Evolutionary conservation across 805 yeast genomes (phyloP).

Genomic region (Pichia pseudocactophila): DNA sequence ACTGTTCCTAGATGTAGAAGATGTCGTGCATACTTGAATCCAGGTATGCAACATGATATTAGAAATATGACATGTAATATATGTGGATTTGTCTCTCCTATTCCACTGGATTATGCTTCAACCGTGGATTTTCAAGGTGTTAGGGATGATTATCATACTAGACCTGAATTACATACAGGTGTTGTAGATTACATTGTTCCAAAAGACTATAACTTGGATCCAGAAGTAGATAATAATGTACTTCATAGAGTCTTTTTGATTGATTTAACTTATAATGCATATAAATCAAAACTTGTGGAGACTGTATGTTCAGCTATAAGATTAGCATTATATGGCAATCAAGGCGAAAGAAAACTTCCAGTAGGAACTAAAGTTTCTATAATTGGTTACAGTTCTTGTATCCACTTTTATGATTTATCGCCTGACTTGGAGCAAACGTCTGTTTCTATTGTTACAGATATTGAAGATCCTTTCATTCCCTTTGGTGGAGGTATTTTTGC

Average conservation of each 20-base stretch:
- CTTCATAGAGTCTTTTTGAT: constrained; percentile 41
- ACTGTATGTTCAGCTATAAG: constrained; percentile 24
- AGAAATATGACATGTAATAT: constrained; percentile 73
- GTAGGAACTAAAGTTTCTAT: constrained; percentile 53
- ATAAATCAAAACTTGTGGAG: constrained; percentile 37
- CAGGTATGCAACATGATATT: constrained; percentile 62
- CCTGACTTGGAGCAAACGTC: constrained; percentile 47
- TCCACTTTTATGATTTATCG: constrained; percentile 67
- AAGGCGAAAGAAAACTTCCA: constrained; percentile 24
- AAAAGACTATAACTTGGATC: constrained; percentile 48
- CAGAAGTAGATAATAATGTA: constrained; percentile 2
- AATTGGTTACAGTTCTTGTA: constrained; percentile 61
- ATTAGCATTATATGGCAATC: constrained; percentile 44
- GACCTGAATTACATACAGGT: constrained; percentile 76
- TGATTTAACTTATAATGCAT: constrained; percentile 67
- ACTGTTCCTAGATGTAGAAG: constrained; percentile 88
- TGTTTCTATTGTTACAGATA: constrained; percentile 55
- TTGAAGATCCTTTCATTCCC: constrained; percentile 78
- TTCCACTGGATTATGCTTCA: constrained; percentile 59
- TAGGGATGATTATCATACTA: constrained; percentile 50
- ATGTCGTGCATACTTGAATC: constrained; percentile 86
- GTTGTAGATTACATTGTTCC: constrained; percentile 84
- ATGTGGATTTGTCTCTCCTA: constrained; percentile 66
- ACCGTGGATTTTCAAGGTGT: constrained; percentile 53
- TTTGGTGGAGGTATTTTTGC: constrained; percentile 68